These are phyloP conservation scores for Ochetophila trinervis DNA, from an alignment of 306 rosid genomes.

Conservation along the genomic window DNA sequence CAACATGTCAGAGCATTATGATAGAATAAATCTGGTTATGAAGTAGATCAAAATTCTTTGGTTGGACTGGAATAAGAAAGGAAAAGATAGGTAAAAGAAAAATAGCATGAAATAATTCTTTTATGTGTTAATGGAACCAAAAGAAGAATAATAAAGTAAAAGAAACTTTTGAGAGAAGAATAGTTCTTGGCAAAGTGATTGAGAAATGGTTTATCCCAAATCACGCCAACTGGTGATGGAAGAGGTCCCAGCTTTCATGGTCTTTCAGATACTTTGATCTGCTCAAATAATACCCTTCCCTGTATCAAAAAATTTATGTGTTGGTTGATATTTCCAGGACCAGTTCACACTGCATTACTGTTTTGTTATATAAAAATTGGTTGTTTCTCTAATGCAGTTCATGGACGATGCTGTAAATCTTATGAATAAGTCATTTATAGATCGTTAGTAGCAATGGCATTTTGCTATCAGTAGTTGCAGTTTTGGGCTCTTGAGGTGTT, in stretches of 20 bases:
- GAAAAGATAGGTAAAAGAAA: background rate
- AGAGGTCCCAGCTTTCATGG: too few species aligned
- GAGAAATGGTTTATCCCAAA: background rate
- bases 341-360: too few species aligned
- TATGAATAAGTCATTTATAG: conserved; percentile 89
- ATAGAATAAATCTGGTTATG: background rate
- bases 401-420: conserved; percentile 89
- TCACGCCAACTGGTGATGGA: background rate
- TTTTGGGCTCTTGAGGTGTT: conserved; percentile 14
- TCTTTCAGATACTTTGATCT: background rate
- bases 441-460: conserved; percentile 43
- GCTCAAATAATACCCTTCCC: background rate
- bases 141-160: background rate
- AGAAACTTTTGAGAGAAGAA: conserved; percentile 1
- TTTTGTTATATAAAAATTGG: background rate
- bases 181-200: background rate
- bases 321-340: background rate
- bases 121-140: background rate
- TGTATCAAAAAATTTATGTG: background rate
- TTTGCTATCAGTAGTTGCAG: conserved; percentile 14
- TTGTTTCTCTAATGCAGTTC: conserved; percentile 56
- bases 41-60: background rate
- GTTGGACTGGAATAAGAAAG: too few species aligned
- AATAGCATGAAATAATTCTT: background rate
- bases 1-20: background rate